phyloP scores from a whole-genome alignment of 176 grass and related monocot species.

The Thinopyrum elongatum region DNA sequence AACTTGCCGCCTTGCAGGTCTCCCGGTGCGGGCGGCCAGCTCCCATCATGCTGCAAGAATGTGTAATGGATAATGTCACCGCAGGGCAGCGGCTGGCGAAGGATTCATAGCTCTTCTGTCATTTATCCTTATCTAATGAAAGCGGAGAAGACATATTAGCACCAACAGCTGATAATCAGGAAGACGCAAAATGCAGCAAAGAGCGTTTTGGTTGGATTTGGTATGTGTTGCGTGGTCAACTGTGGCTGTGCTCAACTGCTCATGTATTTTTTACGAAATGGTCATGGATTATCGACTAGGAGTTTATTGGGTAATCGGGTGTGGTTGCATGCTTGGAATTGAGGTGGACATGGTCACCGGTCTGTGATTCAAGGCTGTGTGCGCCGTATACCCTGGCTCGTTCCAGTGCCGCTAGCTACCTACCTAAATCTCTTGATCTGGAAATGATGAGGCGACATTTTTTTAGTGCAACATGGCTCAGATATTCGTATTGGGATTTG shows the following conservation, averaged over 20 bases:
- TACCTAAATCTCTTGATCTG: not conserved
- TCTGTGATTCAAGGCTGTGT: not conserved
- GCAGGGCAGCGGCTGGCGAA: not conserved
- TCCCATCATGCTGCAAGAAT: not conserved
- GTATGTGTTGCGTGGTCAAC: not conserved
- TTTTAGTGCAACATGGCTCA: not conserved
- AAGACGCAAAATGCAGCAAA: not conserved
- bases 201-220: not conserved
- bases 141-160: too few species aligned
- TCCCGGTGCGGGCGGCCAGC: not conserved
- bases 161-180: too few species aligned
- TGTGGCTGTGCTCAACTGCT: not conserved
- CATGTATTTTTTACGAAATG: not conserved
- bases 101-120: not conserved
- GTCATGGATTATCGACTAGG: not conserved
- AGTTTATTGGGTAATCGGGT: not conserved
- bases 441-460: slow-evolving; percentile 7
- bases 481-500: not conserved
- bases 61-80: not conserved
- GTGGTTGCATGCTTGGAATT: not conserved
- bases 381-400: not conserved
- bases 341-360: not conserved
- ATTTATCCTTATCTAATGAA: not conserved
- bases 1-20: not conserved
- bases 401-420: not conserved